These are phyloP conservation scores for Davidsoniella australis DNA, from an alignment of 2,329 filamentous ascomycete genomes.

Conservation along the genomic window DNA sequence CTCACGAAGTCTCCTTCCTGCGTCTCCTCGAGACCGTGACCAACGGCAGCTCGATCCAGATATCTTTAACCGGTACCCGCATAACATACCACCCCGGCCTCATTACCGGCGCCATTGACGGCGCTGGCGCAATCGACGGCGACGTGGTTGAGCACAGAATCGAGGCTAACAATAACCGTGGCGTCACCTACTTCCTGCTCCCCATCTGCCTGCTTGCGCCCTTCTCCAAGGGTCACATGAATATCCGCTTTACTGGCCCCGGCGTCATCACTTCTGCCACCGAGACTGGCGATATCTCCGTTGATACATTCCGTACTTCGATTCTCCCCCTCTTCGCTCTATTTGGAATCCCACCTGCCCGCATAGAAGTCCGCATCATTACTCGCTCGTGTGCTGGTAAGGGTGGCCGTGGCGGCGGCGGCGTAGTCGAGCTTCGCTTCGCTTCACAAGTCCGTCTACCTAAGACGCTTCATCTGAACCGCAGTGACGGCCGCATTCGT, in stretches of 20 bases:
- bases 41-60: constrained; percentile 87
- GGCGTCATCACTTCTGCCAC: constrained; percentile 87
- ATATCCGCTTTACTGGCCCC: constrained; percentile 74
- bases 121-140: constrained; percentile 49
- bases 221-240: constrained; percentile 82
- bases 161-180: constrained; percentile 58
- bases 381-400: constrained; percentile 62
- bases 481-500: constrained; percentile 72
- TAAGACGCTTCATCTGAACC: constrained; percentile 76
- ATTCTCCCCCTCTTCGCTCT: constrained; percentile 77
- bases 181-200: constrained; percentile 81
- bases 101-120: constrained; percentile 69
- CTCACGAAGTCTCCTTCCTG: constrained; percentile 88
- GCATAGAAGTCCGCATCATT: constrained; percentile 73
- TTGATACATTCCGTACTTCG: constrained; percentile 85
- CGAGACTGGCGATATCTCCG: constrained; percentile 67
- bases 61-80: constrained; percentile 89
- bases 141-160: constrained; percentile 71
- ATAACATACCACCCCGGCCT: constrained; percentile 83
- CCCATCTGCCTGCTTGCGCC: constrained; percentile 80
- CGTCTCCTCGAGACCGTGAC: constrained; percentile 88
- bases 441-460: constrained; percentile 84
- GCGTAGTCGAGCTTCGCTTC: constrained; percentile 85
- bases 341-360: constrained; percentile 65
- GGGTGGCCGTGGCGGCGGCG: constrained; percentile 64